phyloP scores from a whole-genome alignment of 208 protist species.

The Leishmania lainsoni region DNA sequence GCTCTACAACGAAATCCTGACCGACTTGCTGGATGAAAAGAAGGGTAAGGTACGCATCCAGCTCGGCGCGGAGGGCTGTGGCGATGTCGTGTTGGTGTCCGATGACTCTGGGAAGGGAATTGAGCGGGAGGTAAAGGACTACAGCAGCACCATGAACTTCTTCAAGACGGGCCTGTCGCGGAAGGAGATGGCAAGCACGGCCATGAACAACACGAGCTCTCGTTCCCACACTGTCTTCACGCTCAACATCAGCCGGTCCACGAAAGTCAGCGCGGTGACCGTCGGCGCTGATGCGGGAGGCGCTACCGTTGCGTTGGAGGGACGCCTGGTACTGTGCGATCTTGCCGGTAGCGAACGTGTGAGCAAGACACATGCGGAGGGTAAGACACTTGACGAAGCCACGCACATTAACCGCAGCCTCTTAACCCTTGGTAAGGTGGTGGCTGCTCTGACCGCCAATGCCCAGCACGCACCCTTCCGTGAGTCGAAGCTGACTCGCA shows the following conservation, averaged over 20 bases:
- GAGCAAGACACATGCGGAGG: slow-evolving; percentile 91
- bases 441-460: slow-evolving; percentile 81
- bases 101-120: slow-evolving; percentile 30
- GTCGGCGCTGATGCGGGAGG: slow-evolving; percentile 15
- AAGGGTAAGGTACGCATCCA: slow-evolving; percentile 81
- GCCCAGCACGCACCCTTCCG: slow-evolving; percentile 88
- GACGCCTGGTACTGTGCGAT: slow-evolving; percentile 96
- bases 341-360: slow-evolving; percentile 97
- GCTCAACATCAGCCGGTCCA: slow-evolving; percentile 84
- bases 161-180: slow-evolving; percentile 81
- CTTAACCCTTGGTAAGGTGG: slow-evolving; percentile 91
- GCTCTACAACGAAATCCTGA: slow-evolving; percentile 91
- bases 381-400: slow-evolving; percentile 94
- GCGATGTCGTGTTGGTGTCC: slow-evolving; percentile 80
- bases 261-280: slow-evolving; percentile 45
- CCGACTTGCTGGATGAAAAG: slow-evolving; percentile 78
- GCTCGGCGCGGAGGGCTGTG: slow-evolving; percentile 69
- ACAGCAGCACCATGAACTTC: slow-evolving; percentile 70
- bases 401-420: slow-evolving; percentile 97
- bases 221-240: slow-evolving; percentile 94
- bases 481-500: slow-evolving; percentile 94
- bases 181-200: slow-evolving; percentile 91
- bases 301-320: slow-evolving; percentile 63
- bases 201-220: slow-evolving; percentile 91
- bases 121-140: slow-evolving; percentile 24